Base-by-base conservation (phyloP, 169 alveolate genomes). In the Eimeria sp. region DNA sequence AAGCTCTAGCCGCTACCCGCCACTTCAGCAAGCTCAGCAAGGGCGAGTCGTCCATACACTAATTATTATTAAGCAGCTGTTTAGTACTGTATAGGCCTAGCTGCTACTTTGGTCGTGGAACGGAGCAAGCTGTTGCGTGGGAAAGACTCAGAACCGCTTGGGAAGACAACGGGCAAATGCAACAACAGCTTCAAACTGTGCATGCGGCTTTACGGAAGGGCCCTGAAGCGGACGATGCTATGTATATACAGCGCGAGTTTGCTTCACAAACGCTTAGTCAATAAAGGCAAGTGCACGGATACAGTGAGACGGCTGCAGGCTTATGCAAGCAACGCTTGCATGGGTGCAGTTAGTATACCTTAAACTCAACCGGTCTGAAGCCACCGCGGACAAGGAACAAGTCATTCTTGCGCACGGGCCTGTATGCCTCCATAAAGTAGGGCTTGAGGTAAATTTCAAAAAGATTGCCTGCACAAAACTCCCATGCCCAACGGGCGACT, bases 371-470 rank as follows among this genome's bases (percentile, higher is more conserved):
- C 5, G 99, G 99, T 96, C 99, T 98, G 98, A 99, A 99, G 40
- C 99, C 99, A 5, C 99, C 99, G 88, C 99, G 98, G 43, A 99
- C 99, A 78, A 99, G 97, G 98, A 99, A 99, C 72, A 99, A 98
- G 96, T 99, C 99, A 22, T 99, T 99, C 96, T 99, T 99, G 96
- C 99, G 99, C 20, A 99, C 99, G 4, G 99, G 99, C 95, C 99
- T 96, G 97, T 99, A 99, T 82, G 99, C 99, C 95, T 99, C 99
- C 97, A 99, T 97, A 99, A 99, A 99, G 97, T 99, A 99, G 3
- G 99, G 99, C 98, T 99, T 99, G 95, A 99, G 98, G 98, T 99
- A 99, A 72, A 99, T 99, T 93, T 99, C 99, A 91, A 99, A 99
- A 45, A 99, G 98, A 90, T 99, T 99, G 91, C 99, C 99, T 92